phyloP scores from a whole-genome alignment of 495 filamentous ascomycete species.

The Trichocladium uniseriatum region DNA sequence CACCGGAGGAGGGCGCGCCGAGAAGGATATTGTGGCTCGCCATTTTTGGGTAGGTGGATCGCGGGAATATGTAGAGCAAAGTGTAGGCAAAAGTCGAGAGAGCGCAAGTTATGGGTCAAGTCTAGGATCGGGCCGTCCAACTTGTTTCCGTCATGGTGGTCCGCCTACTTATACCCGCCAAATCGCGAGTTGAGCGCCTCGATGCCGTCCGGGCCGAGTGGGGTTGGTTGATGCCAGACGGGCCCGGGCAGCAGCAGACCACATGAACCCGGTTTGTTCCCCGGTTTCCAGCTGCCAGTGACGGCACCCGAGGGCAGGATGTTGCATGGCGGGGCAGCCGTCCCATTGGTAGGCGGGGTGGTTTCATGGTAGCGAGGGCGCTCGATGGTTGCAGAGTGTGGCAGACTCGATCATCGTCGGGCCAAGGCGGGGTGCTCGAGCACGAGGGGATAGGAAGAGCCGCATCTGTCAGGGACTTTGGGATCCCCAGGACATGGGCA shows the following conservation, averaged over 20 bases:
- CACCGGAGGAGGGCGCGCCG: too few relatives aligned
- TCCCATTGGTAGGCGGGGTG: constrained; percentile 3
- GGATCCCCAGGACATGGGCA: background rate
- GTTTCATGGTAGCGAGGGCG: background rate
- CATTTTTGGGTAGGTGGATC: background rate
- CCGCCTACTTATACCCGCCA: background rate
- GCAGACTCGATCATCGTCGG: background rate
- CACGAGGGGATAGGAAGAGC: background rate
- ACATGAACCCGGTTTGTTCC: background rate
- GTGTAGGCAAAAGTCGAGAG: background rate
- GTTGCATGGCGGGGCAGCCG: background rate
- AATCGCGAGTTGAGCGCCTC: background rate
- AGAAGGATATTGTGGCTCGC: too few relatives aligned
- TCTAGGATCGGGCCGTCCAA: background rate
- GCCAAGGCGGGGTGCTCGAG: background rate
- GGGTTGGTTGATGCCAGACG: constrained; percentile 12
- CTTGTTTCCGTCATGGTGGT: background rate
- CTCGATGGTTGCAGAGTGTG: background rate
- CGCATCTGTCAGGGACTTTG: constrained; percentile 4
- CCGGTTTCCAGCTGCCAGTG: background rate
- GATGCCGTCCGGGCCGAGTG: background rate
- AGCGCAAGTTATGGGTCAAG: background rate
- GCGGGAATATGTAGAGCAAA: too few relatives aligned
- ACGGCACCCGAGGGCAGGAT: background rate
- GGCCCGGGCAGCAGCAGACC: background rate